Evolutionary conservation across 148 eudicot species (phyloP).

Genomic region (Agrostemma githago): DNA sequence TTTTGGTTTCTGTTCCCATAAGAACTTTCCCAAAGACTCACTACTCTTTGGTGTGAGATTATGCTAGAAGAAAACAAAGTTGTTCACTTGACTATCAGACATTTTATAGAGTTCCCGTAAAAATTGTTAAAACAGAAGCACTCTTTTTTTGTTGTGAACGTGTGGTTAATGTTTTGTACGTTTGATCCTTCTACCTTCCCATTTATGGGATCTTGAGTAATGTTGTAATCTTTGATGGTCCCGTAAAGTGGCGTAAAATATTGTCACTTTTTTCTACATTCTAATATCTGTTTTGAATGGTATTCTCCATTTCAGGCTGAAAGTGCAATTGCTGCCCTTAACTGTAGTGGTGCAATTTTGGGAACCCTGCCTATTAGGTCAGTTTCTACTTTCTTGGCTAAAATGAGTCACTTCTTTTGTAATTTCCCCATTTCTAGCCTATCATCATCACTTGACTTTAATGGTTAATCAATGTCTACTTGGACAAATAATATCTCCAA

Average conservation of each 20-base stretch:
- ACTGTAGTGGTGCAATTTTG: conserved; percentile 57
- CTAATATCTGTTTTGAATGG: conserved; percentile 5
- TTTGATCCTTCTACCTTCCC: background rate
- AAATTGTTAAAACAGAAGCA: background rate
- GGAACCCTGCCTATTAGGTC: conserved; percentile 64
- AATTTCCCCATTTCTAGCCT: background rate
- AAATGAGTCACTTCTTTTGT: background rate
- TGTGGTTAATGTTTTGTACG: background rate
- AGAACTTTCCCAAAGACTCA: background rate
- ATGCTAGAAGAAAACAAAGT: too few species aligned
- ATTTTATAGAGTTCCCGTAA: background rate
- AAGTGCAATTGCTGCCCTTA: conserved; percentile 67
- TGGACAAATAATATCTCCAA: background rate
- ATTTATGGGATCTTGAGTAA: background rate
- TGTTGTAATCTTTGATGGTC: background rate
- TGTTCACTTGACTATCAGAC: too few species aligned
- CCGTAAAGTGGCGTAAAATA: too few species aligned
- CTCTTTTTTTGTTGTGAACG: background rate
- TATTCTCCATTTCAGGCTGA: conserved; percentile 55
- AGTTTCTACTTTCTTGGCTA: background rate
- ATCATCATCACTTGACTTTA: background rate
- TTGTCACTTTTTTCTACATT: background rate
- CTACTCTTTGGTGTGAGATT: background rate
- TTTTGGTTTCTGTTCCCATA: background rate
- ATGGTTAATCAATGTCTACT: background rate